Base-by-base conservation (phyloP, 139 green algal genomes). In the Tetraselmis striata region DNA sequence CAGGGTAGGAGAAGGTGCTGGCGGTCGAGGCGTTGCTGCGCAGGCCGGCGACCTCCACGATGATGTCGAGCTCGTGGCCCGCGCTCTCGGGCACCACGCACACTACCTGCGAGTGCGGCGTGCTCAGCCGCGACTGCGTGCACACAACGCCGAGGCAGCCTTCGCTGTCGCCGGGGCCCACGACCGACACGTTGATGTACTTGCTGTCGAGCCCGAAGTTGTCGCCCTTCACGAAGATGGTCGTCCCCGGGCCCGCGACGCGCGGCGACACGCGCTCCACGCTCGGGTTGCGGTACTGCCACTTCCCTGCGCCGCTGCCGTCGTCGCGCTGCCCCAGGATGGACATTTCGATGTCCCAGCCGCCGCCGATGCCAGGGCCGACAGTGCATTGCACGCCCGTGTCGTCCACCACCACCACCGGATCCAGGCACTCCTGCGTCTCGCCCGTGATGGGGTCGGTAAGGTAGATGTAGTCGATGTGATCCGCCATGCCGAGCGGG, bases 321-420 rank as follows among this genome's bases (percentile, higher is more conserved):
- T 67, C 45, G 45, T 67, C 45, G 5, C 18, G 11, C 45, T 67
- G 45, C 45, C 45, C 45, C 45, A 67, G 11, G 22, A 77, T 77
- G 23, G n/a, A 77, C 26, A 29, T 29, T 18, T 18, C 5, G 26
- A 31, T 77, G 74, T 77, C 74, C 74, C n/a, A 29, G 26, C 74
- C 74, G 5, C 25, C 74, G 74, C 74, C 74, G 2, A 67, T 77
- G 25, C 79, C 32, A 22, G 80, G 74, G 25, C 30, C 25, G 59
- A 84, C 80, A 24, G 29, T 32, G 80, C 80, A 84, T 28, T 32
- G 59, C 67, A 84, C 30, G 2, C 2, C 26, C 67, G 28, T 58
- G 58, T 79, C 80, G 29, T 80, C 30, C 80, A 75, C 30, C 27
- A 75, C 83, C 30, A 84, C 81, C 2, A 76, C 83, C 81, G 32